Conservation (phyloP, 768 basidiomycete species). For the Fistulinella prunicolor region DNA sequence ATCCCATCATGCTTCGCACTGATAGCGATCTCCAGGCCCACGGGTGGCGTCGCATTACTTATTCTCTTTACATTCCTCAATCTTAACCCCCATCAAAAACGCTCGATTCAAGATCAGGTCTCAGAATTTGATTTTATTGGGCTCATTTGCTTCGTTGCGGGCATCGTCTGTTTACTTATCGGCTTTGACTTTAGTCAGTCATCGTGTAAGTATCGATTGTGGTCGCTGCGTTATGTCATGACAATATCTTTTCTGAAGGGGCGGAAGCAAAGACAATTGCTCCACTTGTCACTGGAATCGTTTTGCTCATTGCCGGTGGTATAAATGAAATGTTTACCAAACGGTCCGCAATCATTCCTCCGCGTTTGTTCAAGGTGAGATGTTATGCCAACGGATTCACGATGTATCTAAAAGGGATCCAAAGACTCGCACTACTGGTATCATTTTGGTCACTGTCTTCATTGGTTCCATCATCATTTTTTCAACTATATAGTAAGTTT, state of each 20-base stretch:
- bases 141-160: slow-evolving; percentile 56
- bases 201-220: slow-evolving; percentile 61
- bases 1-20: too few species aligned
- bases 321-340: slow-evolving; percentile 61
- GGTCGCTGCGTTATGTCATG: neutral
- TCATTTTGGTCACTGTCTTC: slow-evolving; percentile 56
- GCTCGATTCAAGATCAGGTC: slow-evolving; percentile 54
- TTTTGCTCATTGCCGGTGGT: slow-evolving; percentile 47
- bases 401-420: neutral
- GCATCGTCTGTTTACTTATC: slow-evolving; percentile 65
- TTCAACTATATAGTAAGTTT: slow-evolving; percentile 32
- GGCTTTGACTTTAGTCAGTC: slow-evolving; percentile 73
- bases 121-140: slow-evolving; percentile 71
- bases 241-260: slow-evolving; percentile 36
- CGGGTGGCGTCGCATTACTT: slow-evolving; percentile 60
- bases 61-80: slow-evolving; percentile 74
- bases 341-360: slow-evolving; percentile 71
- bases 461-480: slow-evolving; percentile 67
- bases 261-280: slow-evolving; percentile 55
- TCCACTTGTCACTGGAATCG: slow-evolving; percentile 56
- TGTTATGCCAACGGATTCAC: neutral
- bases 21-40: slow-evolving; percentile 49
- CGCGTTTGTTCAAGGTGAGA: slow-evolving; percentile 58
- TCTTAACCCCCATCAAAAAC: slow-evolving; percentile 69
- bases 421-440: slow-evolving; percentile 70